Percentiles rank a stretch among this genome's conserved stretches.
Evolutionary conservation across 352 stramenopile genomes (phyloP).

Genomic region (Phytophthora agathidicida): DNA sequence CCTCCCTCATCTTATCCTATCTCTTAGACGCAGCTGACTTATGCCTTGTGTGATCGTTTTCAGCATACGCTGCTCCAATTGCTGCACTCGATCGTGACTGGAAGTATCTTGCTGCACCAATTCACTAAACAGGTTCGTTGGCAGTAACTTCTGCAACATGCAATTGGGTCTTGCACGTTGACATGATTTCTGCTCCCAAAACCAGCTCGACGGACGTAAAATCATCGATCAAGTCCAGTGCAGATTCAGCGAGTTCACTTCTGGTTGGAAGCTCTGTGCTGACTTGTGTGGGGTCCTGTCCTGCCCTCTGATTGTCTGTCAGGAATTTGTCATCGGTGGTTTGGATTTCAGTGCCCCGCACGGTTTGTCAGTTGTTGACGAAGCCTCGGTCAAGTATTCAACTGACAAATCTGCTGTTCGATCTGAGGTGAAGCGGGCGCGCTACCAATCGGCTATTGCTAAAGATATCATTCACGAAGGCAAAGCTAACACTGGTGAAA

Average conservation of each 20-base stretch:
- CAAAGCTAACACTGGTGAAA: background rate
- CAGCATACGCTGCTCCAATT: conserved; percentile 28
- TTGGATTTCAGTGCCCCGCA: conserved; percentile 14
- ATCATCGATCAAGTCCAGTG: conserved; percentile 24
- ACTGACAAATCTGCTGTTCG: background rate
- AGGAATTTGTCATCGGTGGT: conserved; percentile 22
- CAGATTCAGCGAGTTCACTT: conserved; percentile 58
- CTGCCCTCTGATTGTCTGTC: conserved; percentile 6
- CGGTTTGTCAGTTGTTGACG: background rate
- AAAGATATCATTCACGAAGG: conserved; percentile 18
- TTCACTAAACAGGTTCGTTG: conserved; percentile 25
- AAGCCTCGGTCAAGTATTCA: conserved; percentile 17
- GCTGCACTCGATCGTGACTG: conserved; percentile 30
- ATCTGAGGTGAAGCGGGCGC: conserved; percentile 16
- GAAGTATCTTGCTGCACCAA: conserved; percentile 30
- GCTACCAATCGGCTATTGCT: conserved; percentile 19
- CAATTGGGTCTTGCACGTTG: too few species aligned
- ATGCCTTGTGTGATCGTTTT: conserved; percentile 1
- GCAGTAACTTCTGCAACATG: too few species aligned
- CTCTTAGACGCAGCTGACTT: background rate
- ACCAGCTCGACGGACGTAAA: conserved; percentile 6
- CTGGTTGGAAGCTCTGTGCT: conserved; percentile 48
- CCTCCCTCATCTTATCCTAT: too few species aligned
- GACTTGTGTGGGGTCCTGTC: conserved; percentile 27
- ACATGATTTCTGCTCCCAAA: background rate